Conservation (phyloP, 371 early-diverging fungal genomes). For the Cladochytrium tenue region DNA sequence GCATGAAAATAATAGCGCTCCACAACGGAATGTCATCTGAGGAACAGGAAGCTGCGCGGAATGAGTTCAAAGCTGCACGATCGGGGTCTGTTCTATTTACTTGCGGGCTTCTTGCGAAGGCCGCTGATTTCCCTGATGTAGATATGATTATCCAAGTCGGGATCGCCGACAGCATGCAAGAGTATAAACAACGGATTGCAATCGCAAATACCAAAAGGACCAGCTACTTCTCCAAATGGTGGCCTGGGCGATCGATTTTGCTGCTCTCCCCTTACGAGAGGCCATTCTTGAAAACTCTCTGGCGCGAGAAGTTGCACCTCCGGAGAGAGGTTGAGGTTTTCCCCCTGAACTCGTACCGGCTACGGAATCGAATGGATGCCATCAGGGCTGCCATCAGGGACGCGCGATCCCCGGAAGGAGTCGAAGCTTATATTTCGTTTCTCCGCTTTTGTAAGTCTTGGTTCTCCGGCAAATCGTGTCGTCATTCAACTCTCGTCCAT, state of each 20-base stretch:
- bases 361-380: too few species aligned
- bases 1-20: constrained; percentile 2
- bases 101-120: constrained; percentile 98
- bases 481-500: too few species aligned
- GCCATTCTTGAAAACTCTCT: neutral
- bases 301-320: neutral
- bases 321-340: neutral
- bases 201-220: neutral
- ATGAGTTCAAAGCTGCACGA: neutral
- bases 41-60: neutral
- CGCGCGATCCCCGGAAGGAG: too few species aligned
- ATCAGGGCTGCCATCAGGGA: too few species aligned
- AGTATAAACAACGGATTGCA: constrained; percentile 71
- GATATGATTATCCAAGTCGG: constrained; percentile 93
- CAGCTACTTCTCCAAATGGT: neutral
- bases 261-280: neutral
- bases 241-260: neutral
- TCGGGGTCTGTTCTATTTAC: constrained; percentile 76
- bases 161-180: constrained; percentile 80
- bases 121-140: constrained; percentile 98
- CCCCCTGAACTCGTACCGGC: too few species aligned
- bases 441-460: too few species aligned
- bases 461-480: too few species aligned
- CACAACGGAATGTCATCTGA: neutral
- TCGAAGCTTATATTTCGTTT: too few species aligned